Evolutionary conservation across 139 green algal genomes (phyloP).

Genomic region (Volvox reticuliferus): DNA sequence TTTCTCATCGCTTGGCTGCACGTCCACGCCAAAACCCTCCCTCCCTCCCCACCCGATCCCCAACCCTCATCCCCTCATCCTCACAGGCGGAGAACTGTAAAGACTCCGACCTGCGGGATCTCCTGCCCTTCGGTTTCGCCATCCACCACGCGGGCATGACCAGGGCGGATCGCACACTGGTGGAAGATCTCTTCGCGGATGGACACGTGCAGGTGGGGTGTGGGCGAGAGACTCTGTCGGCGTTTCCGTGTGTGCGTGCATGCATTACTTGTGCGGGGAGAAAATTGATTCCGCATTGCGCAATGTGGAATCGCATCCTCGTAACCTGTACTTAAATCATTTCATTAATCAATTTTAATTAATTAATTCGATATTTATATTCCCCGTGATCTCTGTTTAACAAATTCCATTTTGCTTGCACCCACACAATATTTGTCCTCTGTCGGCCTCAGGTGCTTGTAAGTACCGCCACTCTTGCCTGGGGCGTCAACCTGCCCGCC

Average conservation of each 20-base stretch:
- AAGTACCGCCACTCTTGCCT: constrained; percentile 97
- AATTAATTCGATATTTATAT: no score
- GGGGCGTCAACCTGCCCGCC: constrained; percentile 98
- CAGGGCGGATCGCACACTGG: constrained; percentile 91
- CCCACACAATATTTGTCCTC: no score
- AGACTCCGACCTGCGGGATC: constrained; percentile 87
- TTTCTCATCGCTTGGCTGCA: no score
- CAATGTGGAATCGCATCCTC: no score
- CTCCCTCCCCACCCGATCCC: neutral
- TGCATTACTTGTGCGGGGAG: neutral
- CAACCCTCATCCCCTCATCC: neutral
- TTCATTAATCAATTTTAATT: no score
- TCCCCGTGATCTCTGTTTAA: no score
- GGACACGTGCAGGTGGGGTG: constrained; percentile 90
- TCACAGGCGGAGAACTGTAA: constrained; percentile 91
- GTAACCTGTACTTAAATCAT: no score
- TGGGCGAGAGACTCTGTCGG: neutral
- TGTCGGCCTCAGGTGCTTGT: constrained; percentile 87
- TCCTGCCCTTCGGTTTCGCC: constrained; percentile 97
- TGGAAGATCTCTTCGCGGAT: constrained; percentile 98
- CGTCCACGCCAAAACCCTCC: no score
- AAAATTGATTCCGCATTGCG: no score
- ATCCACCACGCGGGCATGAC: constrained; percentile 98
- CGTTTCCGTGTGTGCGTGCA: neutral
- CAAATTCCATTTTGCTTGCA: no score